phyloP scores from a whole-genome alignment of 1,284 basidiomycete species.

The Rhodotorula sp. region DNA sequence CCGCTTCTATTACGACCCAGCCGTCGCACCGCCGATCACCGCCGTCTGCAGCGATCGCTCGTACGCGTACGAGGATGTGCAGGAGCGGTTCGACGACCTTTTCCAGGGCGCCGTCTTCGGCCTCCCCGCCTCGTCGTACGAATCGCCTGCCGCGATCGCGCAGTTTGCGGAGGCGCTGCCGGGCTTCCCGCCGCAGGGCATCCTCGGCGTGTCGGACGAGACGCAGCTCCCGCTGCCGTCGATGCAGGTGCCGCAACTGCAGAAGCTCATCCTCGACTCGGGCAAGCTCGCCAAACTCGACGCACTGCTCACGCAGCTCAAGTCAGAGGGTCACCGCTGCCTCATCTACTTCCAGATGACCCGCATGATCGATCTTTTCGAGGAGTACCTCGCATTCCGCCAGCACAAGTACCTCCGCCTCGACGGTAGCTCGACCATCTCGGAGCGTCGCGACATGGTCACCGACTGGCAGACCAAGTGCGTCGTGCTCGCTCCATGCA shows the following conservation, averaged over 20 bases:
- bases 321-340: conserved; percentile 89
- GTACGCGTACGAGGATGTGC: conserved; percentile 67
- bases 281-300: conserved; percentile 94
- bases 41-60: conserved; percentile 74
- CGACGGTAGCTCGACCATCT: conserved; percentile 92
- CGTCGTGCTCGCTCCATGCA: conserved; percentile 44
- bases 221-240: conserved; percentile 79
- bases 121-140: conserved; percentile 67
- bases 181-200: conserved; percentile 66
- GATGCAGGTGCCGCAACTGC: conserved; percentile 93
- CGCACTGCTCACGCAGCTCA: conserved; percentile 83
- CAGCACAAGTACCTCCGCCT: conserved; percentile 97
- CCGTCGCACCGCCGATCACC: conserved; percentile 78
- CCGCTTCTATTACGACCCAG: conserved; percentile 78
- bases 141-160: conserved; percentile 63
- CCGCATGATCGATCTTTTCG: conserved; percentile 99
- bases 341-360: conserved; percentile 99
- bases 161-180: conserved; percentile 62
- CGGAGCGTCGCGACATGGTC: conserved; percentile 98
- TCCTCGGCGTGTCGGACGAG: conserved; percentile 67
- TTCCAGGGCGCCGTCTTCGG: conserved; percentile 79
- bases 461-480: conserved; percentile 98
- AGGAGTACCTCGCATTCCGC: conserved; percentile 96
- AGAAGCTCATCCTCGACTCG: conserved; percentile 94
- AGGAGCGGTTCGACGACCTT: conserved; percentile 58